Conservation (phyloP, 2,329 filamentous ascomycete species). For the Pleoardoris graminearum region DNA sequence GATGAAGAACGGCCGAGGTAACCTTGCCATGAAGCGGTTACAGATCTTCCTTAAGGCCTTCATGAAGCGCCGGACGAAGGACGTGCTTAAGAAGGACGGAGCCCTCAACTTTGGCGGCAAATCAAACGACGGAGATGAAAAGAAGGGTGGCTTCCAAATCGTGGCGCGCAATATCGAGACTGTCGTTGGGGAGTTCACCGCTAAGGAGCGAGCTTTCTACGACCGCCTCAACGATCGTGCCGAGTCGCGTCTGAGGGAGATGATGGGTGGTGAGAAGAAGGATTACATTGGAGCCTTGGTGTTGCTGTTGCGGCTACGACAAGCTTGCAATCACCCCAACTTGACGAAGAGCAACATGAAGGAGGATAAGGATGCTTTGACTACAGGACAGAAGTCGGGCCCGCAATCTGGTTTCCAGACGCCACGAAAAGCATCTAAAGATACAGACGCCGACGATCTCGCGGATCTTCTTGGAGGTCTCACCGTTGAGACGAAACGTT, state of each 20-base stretch:
- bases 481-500: constrained; percentile 75
- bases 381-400: constrained; percentile 59
- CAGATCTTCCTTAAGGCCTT: constrained; percentile 86
- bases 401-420: constrained; percentile 41
- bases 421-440: constrained; percentile 47
- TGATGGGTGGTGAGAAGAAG: constrained; percentile 78
- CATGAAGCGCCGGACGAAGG: constrained; percentile 98
- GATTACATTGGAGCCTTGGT: constrained; percentile 95
- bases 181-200: constrained; percentile 75
- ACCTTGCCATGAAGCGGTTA: constrained; percentile 83
- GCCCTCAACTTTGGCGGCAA: constrained; percentile 78
- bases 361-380: constrained; percentile 83
- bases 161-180: constrained; percentile 87
- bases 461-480: constrained; percentile 85
- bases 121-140: constrained; percentile 57
- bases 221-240: constrained; percentile 79
- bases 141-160: constrained; percentile 78
- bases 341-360: constrained; percentile 83
- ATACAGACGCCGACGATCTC: constrained; percentile 75
- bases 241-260: constrained; percentile 81
- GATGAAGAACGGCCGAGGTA: constrained; percentile 86
- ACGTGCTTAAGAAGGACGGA: constrained; percentile 87
- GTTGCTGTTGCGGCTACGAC: constrained; percentile 83
- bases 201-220: constrained; percentile 84
- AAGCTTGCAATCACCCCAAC: constrained; percentile 93